Conservation (phyloP, 2,329 filamentous ascomycete species). For the Tolypocladium album region DNA sequence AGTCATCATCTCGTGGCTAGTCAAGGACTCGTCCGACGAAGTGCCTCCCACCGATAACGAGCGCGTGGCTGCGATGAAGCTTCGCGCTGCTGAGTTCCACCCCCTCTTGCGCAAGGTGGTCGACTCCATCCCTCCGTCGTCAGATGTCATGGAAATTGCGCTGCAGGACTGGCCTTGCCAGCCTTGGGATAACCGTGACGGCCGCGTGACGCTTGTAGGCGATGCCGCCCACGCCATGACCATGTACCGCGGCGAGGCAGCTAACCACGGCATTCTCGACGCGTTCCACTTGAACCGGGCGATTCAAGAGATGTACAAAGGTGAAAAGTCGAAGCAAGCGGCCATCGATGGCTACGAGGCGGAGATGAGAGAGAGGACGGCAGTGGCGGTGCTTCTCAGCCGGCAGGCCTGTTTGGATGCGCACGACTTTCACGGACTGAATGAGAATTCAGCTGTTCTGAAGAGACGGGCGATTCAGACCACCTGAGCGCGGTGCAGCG, state of each 20-base stretch:
- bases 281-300: conserved; percentile 17
- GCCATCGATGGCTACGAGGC: conserved; percentile 17
- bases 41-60: conserved; percentile 20
- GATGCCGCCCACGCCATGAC: conserved; percentile 51
- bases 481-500: not conserved
- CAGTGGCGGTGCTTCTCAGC: conserved; percentile 17
- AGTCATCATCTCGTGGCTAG: conserved; percentile 35
- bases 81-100: conserved; percentile 18
- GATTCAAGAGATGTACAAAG: conserved; percentile 9
- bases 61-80: conserved; percentile 28
- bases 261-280: conserved; percentile 29
- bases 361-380: conserved; percentile 17
- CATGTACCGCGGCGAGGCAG: conserved; percentile 34
- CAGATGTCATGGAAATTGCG: conserved; percentile 22
- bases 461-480: conserved; percentile 11
- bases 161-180: conserved; percentile 25
- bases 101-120: conserved; percentile 30
- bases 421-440: conserved; percentile 17
- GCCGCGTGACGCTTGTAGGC: conserved; percentile 36
- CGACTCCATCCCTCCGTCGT: conserved; percentile 29
- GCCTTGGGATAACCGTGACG: conserved; percentile 29
- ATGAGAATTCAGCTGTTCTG: conserved; percentile 20
- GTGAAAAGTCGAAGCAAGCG: conserved; percentile 2
- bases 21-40: conserved; percentile 17
- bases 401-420: conserved; percentile 21